These are phyloP conservation scores for Erodium moschatum DNA, from an alignment of 441 rosid genomes.

Conservation along the genomic window DNA sequence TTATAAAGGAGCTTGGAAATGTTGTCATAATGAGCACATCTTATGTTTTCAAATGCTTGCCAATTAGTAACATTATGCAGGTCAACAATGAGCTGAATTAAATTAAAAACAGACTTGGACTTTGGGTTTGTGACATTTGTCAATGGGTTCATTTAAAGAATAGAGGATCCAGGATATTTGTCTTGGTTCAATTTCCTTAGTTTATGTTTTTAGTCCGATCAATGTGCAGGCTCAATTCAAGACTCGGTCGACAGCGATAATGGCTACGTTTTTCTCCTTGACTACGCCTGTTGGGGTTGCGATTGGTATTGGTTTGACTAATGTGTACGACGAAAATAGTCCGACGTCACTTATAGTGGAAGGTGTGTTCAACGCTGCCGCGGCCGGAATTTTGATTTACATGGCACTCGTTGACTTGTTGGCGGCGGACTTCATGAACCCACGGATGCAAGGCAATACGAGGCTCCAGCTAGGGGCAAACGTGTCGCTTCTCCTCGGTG, in stretches of 20 bases:
- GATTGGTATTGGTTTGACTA: constrained; percentile 39
- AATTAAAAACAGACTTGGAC: no score
- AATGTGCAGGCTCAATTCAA: constrained; percentile 33
- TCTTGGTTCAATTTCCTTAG: no score
- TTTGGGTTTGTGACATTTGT: no score
- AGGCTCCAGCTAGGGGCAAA: constrained; percentile 41
- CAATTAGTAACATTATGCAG: no score
- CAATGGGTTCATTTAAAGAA: no score
- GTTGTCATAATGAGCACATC: no score
- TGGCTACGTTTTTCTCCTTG: constrained; percentile 47
- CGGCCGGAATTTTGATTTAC: constrained; percentile 46
- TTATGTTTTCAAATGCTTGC: no score
- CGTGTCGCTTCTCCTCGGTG: constrained; percentile 35
- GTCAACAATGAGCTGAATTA: no score
- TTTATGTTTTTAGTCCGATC: no score
- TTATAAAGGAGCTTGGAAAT: no score
- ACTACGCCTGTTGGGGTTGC: constrained; percentile 41
- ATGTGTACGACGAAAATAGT: constrained; percentile 28
- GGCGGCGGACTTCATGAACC: constrained; percentile 44
- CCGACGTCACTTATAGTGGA: constrained; percentile 34
- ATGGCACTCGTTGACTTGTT: constrained; percentile 53
- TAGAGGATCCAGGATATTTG: no score
- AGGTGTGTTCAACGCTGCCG: constrained; percentile 40
- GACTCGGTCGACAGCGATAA: constrained; percentile 29
- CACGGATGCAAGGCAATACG: constrained; percentile 29